Evolutionary conservation across 352 stramenopile species (phyloP).

Genomic region (Pythium sukuiense): DNA sequence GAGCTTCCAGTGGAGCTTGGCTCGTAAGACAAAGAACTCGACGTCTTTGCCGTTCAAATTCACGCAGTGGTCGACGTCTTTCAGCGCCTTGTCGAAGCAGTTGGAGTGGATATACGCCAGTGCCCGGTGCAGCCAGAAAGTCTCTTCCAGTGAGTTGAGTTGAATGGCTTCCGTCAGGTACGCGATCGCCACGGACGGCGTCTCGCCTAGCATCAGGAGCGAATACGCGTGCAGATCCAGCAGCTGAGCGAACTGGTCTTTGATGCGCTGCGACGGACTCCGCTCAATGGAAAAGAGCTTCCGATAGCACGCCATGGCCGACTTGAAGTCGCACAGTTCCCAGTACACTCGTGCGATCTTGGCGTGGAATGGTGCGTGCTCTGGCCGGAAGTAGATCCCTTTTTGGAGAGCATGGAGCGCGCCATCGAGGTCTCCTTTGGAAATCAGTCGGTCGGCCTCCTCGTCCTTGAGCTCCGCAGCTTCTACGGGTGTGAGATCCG

Average conservation of each 20-base stretch:
- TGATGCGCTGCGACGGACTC: slow-evolving; percentile 62
- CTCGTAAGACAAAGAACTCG: slow-evolving; percentile 82
- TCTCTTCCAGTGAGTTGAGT: slow-evolving; percentile 67
- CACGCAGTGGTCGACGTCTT: slow-evolving; percentile 80
- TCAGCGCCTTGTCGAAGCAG: slow-evolving; percentile 70
- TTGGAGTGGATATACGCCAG: slow-evolving; percentile 63
- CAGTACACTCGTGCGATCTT: slow-evolving; percentile 73
- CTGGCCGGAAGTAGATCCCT: slow-evolving; percentile 69
- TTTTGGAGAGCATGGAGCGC: slow-evolving; percentile 68
- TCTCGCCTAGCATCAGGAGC: slow-evolving; percentile 55
- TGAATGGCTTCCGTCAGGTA: slow-evolving; percentile 79
- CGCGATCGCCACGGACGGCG: slow-evolving; percentile 52
- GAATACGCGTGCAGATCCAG: slow-evolving; percentile 75
- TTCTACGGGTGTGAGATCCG: slow-evolving; percentile 50
- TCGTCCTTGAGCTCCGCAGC: slow-evolving; percentile 47
- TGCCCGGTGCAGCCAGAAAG: slow-evolving; percentile 76
- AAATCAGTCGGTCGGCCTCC: slow-evolving; percentile 42
- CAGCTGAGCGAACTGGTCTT: slow-evolving; percentile 72
- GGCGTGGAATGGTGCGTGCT: slow-evolving; percentile 51
- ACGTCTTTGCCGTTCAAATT: slow-evolving; percentile 72
- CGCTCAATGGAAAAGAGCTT: slow-evolving; percentile 65
- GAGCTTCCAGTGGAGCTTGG: slow-evolving; percentile 79
- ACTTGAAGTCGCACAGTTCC: slow-evolving; percentile 76
- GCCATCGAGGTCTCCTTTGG: slow-evolving; percentile 37
- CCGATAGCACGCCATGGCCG: slow-evolving; percentile 76